A percentile compares a stretch with the other conserved stretches of the same genome.
Conservation (phyloP, 2,329 filamentous ascomycete genomes). For the Penicillium polonicum region DNA sequence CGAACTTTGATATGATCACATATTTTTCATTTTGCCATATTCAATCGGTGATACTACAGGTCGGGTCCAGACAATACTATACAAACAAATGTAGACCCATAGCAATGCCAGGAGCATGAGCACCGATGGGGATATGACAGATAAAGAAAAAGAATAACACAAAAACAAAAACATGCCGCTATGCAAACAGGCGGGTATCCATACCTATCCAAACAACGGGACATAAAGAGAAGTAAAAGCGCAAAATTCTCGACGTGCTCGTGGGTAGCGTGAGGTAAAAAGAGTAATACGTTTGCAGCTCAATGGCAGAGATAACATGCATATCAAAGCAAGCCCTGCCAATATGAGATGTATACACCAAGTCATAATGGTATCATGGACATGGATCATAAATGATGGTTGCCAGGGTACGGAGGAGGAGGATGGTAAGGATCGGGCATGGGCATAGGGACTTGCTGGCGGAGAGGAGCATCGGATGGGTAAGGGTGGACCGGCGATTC, state of each 20-base stretch:
- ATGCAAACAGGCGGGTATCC: conserved; percentile 23
- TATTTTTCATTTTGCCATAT: not conserved
- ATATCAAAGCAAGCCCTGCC: not conserved
- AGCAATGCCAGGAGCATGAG: not conserved
- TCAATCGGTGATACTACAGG: not conserved
- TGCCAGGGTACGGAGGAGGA: conserved; percentile 26
- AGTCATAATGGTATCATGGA: conserved; percentile 9
- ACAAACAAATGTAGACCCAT: conserved; percentile 1
- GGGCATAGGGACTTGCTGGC: conserved; percentile 33
- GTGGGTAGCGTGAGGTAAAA: conserved; percentile 23
- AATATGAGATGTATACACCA: not conserved
- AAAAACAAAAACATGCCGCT: conserved; percentile 13
- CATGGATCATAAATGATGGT: conserved; percentile 17
- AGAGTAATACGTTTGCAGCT: not conserved
- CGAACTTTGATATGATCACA: conserved; percentile 5
- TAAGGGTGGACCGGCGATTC: conserved; percentile 15
- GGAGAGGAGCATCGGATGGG: conserved; percentile 25
- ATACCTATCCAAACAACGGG: conserved; percentile 15
- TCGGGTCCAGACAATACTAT: not conserved
- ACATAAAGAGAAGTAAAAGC: conserved; percentile 3
- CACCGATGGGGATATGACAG: not conserved
- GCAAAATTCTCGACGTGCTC: conserved; percentile 14
- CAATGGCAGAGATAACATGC: not conserved
- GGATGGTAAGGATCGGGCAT: conserved; percentile 33
- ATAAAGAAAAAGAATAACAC: not conserved